Percentiles rank a stretch among this genome's conserved stretches.
Conservation (phyloP, 1,284 basidiomycete genomes). For the Trichosporon sp. region DNA sequence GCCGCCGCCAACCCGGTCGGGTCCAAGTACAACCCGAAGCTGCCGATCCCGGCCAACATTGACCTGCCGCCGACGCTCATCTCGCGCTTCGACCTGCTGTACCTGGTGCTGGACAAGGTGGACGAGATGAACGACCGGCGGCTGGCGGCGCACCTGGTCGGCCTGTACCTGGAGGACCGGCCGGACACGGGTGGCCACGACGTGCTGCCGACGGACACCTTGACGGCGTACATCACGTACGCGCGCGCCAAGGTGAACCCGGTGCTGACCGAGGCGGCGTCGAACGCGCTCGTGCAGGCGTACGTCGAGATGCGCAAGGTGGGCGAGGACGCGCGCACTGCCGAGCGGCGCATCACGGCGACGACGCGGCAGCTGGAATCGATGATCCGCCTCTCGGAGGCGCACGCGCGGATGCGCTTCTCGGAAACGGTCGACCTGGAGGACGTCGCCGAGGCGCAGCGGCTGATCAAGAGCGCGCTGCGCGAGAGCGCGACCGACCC, state of each 20-base stretch:
- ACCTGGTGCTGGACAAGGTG: constrained; percentile 90
- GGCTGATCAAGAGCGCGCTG: constrained; percentile 92
- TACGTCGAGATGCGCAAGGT: constrained; percentile 94
- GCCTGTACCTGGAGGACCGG: constrained; percentile 86
- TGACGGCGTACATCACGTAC: constrained; percentile 93
- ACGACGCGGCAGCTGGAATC: constrained; percentile 95
- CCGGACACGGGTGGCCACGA: constrained; percentile 68
- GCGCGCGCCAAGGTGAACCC: constrained; percentile 86
- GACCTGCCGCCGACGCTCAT: constrained; percentile 96
- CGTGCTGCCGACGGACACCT: constrained; percentile 75
- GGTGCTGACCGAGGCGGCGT: constrained; percentile 79
- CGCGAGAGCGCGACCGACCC: constrained; percentile 92
- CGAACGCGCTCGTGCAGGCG: constrained; percentile 73
- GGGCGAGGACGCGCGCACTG: constrained; percentile 77
- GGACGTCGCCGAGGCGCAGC: constrained; percentile 85
- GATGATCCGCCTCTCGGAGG: constrained; percentile 97
- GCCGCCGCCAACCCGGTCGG: constrained; percentile 97
- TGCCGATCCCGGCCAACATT: constrained; percentile 78
- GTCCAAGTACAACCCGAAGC: constrained; percentile 85
- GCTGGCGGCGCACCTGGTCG: constrained; percentile 88
- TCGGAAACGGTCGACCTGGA: constrained; percentile 73
- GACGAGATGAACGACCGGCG: constrained; percentile 85
- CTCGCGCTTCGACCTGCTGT: constrained; percentile 96
- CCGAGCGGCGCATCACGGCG: constrained; percentile 92
- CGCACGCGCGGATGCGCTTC: constrained; percentile 92